Conservation (phyloP, 73 alveolate species). For the Paramecium sexaurelia region DNA sequence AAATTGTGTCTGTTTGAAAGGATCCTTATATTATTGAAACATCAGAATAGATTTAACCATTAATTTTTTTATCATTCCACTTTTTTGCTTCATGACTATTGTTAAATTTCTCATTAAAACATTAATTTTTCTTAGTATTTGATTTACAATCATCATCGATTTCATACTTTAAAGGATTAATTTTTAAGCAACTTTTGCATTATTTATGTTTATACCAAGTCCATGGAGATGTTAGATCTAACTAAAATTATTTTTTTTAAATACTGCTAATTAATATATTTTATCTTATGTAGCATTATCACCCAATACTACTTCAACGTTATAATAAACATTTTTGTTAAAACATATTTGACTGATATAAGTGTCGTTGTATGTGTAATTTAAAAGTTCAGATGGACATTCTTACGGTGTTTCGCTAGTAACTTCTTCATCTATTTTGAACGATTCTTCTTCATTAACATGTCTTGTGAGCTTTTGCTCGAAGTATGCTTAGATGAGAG, state of each 20-base stretch:
- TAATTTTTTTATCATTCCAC: not conserved
- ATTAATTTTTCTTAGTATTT: not conserved
- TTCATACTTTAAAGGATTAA: not conserved
- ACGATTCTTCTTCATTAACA: not conserved
- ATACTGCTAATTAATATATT: not conserved
- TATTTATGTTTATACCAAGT: conserved; percentile 6
- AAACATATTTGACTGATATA: conserved; percentile 38
- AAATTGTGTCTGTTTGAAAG: conserved; percentile 15
- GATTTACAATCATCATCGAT: conserved; percentile 1
- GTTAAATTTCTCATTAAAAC: not conserved
- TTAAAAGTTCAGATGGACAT: not conserved
- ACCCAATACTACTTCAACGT: conserved; percentile 1
- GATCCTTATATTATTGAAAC: not conserved
- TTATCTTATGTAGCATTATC: not conserved
- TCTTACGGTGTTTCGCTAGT: not conserved
- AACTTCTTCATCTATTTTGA: not conserved
- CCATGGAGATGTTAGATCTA: conserved; percentile 58
- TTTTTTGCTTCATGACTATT: not conserved
- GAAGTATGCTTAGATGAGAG: not conserved
- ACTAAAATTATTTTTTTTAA: not conserved
- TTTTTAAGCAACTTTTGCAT: not conserved
- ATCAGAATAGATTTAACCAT: conserved; percentile 26
- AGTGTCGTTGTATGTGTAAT: not conserved
- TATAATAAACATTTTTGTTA: conserved; percentile 28
- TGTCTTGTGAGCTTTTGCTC: not conserved